Percentiles rank a stretch among this genome's conserved stretches.
Conservation (phyloP, 179 eudicot genomes). For the Kewa caespitosa region DNA sequence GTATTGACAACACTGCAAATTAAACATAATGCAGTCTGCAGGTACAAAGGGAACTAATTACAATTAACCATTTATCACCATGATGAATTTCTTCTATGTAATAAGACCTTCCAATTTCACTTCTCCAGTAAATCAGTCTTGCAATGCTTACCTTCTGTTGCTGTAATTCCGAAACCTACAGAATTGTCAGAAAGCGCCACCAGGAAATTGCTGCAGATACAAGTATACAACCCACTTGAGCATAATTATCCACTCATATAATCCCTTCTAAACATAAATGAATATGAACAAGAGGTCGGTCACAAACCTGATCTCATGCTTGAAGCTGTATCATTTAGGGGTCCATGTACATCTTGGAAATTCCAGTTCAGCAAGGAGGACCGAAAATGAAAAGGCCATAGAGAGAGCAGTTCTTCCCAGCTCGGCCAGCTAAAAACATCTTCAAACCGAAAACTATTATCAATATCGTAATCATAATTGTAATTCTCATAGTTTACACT, state of each 20-base stretch:
- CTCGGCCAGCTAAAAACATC: conserved; percentile 29
- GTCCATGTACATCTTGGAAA: not conserved
- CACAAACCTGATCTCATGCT: conserved; percentile 18
- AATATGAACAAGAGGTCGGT: not conserved
- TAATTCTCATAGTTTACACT: not conserved
- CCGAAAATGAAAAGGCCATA: conserved; percentile 29
- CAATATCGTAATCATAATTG: not conserved
- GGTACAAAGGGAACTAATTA: too few species aligned
- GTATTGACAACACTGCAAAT: too few species aligned
- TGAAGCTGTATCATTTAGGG: not conserved
- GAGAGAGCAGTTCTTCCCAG: conserved; percentile 28
- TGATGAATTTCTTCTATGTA: too few species aligned
- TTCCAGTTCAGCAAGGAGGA: conserved; percentile 16
- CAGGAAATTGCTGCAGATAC: conserved; percentile 13
- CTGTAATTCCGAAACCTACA: not conserved
- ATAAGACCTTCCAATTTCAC: too few species aligned
- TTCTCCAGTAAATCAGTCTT: too few species aligned
- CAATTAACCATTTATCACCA: too few species aligned
- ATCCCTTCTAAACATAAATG: not conserved
- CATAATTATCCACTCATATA: not conserved
- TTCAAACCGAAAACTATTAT: conserved; percentile 26
- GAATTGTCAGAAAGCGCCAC: conserved; percentile 18
- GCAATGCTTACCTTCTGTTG: not conserved
- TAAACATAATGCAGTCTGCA: too few species aligned
- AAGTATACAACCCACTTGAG: not conserved